Evolutionary conservation across 345 rosid genomes (phyloP).

Genomic region (Durio zibethinus): DNA sequence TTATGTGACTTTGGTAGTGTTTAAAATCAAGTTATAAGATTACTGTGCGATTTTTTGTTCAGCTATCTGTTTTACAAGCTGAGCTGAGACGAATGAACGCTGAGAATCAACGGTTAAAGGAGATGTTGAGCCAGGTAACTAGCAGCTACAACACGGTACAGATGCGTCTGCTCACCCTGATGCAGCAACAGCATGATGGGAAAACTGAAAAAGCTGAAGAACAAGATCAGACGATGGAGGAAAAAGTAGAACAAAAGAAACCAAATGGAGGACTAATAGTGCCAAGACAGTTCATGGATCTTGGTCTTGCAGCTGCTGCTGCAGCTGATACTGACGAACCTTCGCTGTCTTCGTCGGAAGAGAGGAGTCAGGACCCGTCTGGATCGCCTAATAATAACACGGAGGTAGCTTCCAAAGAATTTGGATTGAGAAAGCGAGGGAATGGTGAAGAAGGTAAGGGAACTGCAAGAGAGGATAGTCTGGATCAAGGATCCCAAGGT

Average conservation of each 20-base stretch:
- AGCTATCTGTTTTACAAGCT: constrained; percentile 47
- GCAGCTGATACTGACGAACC: constrained; percentile 34
- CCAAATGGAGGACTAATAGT: constrained; percentile 19
- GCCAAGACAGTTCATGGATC: constrained; percentile 55
- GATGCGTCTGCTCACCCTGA: constrained; percentile 35
- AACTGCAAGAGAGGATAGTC: constrained; percentile 26
- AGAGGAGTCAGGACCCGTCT: constrained; percentile 35
- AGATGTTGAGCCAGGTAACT: constrained; percentile 38
- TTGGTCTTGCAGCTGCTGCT: constrained; percentile 31
- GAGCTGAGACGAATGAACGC: constrained; percentile 41
- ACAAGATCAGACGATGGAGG: constrained; percentile 9
- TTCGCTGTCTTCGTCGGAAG: constrained; percentile 46
- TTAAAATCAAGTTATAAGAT: neutral
- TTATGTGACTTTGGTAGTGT: neutral
- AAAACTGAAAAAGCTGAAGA: neutral
- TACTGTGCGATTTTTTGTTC: constrained; percentile 5
- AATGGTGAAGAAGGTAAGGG: constrained; percentile 24
- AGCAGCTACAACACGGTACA: constrained; percentile 42
- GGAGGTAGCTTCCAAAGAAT: constrained; percentile 17
- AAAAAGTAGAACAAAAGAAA: constrained; percentile 19
- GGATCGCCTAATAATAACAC: constrained; percentile 35
- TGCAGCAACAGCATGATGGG: constrained; percentile 25
- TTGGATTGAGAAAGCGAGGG: constrained; percentile 12
- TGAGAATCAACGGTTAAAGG: constrained; percentile 50
- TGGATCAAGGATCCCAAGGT: constrained; percentile 30